Percentiles rank a stretch among this genome's conserved stretches.
Conservation (phyloP, 192 early-diverging fungal genomes). For the Phlyctochytrium bullatum region DNA sequence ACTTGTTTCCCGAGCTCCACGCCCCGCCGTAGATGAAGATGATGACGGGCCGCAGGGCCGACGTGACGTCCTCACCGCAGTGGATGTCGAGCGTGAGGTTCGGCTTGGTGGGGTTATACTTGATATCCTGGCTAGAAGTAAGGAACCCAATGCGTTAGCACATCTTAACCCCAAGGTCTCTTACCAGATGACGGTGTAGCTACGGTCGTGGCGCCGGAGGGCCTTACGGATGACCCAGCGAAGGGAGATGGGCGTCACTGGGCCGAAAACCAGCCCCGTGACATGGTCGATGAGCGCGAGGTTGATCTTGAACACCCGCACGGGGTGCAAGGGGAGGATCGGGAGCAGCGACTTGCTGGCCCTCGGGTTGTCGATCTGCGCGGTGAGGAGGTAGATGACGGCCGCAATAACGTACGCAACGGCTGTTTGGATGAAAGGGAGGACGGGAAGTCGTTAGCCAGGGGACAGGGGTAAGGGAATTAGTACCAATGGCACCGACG, state of each 20-base stretch:
- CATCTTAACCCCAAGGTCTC: background rate
- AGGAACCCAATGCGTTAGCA: conserved; percentile 4
- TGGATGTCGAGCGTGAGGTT: conserved; percentile 25
- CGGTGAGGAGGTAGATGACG: background rate
- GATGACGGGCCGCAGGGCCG: conserved; percentile 31
- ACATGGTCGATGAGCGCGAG: conserved; percentile 21
- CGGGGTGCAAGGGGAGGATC: conserved; percentile 29
- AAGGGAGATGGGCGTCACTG: conserved; percentile 14
- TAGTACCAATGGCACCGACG: background rate
- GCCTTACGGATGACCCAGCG: conserved; percentile 10
- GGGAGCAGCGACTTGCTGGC: background rate
- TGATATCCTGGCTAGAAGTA: conserved; percentile 10
- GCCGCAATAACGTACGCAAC: background rate
- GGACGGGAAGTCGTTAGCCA: too few relatives aligned
- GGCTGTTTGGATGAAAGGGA: background rate
- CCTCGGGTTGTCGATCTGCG: background rate
- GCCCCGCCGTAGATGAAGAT: conserved; percentile 47
- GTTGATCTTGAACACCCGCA: conserved; percentile 28
- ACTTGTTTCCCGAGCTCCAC: conserved; percentile 32
- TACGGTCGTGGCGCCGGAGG: background rate
- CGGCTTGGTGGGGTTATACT: background rate
- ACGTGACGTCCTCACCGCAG: conserved; percentile 2
- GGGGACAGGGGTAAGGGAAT: too few relatives aligned
- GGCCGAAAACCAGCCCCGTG: conserved; percentile 21
- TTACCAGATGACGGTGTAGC: background rate